phyloP scores from a whole-genome alignment of 495 filamentous ascomycete genomes.

The Aeminium ludgeri region DNA sequence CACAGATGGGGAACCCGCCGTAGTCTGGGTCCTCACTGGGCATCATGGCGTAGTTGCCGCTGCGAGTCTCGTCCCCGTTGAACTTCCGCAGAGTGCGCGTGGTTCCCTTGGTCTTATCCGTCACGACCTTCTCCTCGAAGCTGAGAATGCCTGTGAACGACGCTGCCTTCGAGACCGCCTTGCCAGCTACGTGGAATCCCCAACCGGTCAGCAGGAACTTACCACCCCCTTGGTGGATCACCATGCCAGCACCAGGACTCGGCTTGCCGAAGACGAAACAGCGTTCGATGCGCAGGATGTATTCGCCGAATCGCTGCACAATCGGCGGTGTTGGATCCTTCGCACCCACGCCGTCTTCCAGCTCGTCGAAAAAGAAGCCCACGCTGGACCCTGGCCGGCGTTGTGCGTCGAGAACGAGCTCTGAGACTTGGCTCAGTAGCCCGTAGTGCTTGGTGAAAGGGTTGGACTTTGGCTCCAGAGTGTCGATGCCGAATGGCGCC shows the following conservation, averaged over 20 bases:
- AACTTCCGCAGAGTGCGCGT: conserved; percentile 25
- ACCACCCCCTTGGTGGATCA: conserved; percentile 26
- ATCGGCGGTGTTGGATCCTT: conserved; percentile 19
- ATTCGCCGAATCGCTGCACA: conserved; percentile 16
- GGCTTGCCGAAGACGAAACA: conserved; percentile 34
- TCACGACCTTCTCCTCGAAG: conserved; percentile 28
- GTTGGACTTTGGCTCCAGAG: conserved; percentile 21
- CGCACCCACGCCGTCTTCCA: conserved; percentile 4
- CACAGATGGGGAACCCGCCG: conserved; percentile 33
- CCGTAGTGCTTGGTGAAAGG: conserved; percentile 28
- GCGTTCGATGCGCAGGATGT: conserved; percentile 26
- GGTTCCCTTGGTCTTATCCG: conserved; percentile 20
- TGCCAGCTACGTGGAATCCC: conserved; percentile 30
- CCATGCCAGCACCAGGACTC: conserved; percentile 28
- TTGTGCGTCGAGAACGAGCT: conserved; percentile 30
- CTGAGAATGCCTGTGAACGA: conserved; percentile 31
- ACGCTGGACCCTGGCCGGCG: conserved; percentile 20
- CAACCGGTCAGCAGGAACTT: conserved; percentile 33
- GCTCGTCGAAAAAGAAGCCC: conserved; percentile 36
- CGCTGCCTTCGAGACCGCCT: conserved; percentile 15
- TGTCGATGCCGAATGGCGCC: conserved; percentile 34
- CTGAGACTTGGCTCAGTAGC: conserved; percentile 23
- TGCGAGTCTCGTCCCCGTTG: conserved; percentile 35
- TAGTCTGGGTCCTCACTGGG: conserved; percentile 35
- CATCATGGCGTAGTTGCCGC: conserved; percentile 32